These are phyloP conservation scores for Epichloe elymi DNA, from an alignment of 2,329 filamentous ascomycete genomes.

Conservation along the genomic window DNA sequence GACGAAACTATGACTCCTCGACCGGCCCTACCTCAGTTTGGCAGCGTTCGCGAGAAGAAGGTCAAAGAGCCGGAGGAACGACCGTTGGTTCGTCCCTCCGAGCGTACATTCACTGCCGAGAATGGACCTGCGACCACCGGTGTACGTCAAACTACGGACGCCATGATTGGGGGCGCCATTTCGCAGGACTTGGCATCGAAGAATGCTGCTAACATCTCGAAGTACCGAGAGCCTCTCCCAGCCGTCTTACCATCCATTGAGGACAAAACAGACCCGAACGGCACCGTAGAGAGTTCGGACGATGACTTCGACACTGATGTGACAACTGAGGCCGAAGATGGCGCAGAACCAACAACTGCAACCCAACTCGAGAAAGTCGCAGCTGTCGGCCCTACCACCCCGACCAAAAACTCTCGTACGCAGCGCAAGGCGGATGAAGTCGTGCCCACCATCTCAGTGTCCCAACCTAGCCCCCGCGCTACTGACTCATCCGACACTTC, in stretches of 20 bases:
- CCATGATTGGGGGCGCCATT: constrained; percentile 42
- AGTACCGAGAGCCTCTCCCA: constrained; percentile 51
- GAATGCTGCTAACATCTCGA: constrained; percentile 42
- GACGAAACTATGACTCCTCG: constrained; percentile 62
- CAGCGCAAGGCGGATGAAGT: neutral
- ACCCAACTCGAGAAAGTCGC: neutral
- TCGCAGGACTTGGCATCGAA: constrained; percentile 39
- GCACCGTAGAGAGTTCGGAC: constrained; percentile 23
- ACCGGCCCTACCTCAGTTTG: constrained; percentile 60
- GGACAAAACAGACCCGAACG: constrained; percentile 48
- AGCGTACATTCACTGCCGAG: constrained; percentile 17
- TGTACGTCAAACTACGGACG: constrained; percentile 45
- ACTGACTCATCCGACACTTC: neutral
- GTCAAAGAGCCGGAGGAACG: constrained; percentile 39
- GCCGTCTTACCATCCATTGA: constrained; percentile 60
- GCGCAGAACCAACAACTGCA: neutral
- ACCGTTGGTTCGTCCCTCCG: constrained; percentile 41
- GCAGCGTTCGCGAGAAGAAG: constrained; percentile 56
- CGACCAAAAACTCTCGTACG: neutral
- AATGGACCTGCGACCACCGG: constrained; percentile 1
- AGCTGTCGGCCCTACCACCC: constrained; percentile 1
- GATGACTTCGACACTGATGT: constrained; percentile 14
- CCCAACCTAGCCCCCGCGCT: constrained; percentile 3
- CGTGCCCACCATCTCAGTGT: constrained; percentile 3
- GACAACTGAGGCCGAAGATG: constrained; percentile 6